Percentiles rank a stretch among this genome's conserved stretches.
These are phyloP conservation scores for Yamadazyma ubonensis DNA, from an alignment of 805 yeast species.

Conservation along the genomic window DNA sequence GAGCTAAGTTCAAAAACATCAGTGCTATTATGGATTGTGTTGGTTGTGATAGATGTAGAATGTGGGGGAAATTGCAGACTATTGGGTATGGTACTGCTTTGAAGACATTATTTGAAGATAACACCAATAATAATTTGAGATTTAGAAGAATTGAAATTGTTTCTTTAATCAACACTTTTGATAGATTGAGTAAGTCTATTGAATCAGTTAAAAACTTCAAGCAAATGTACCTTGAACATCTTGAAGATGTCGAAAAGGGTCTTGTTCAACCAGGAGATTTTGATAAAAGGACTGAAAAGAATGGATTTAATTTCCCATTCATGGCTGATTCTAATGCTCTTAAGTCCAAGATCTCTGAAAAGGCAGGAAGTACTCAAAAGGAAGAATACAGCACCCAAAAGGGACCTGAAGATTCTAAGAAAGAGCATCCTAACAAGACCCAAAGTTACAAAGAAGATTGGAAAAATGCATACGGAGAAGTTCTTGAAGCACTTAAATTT, in stretches of 20 bases:
- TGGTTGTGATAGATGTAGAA: constrained; percentile 94
- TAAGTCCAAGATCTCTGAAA: constrained; percentile 13
- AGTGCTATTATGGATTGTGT: constrained; percentile 97
- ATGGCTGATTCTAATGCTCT: constrained; percentile 9
- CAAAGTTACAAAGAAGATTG: constrained; percentile 33
- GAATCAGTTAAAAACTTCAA: constrained; percentile 73
- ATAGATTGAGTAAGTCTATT: constrained; percentile 83
- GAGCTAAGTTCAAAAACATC: constrained; percentile 82
- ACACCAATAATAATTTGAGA: constrained; percentile 50
- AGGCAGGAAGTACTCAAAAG: constrained; percentile 7
- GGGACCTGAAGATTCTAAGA: too few relatives aligned
- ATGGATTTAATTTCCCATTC: constrained; percentile 43
- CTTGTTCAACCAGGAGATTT: constrained; percentile 40
- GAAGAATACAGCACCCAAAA: constrained; percentile 11
- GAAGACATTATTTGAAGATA: constrained; percentile 80
- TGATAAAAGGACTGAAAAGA: constrained; percentile 27
- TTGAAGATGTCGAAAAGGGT: constrained; percentile 41
- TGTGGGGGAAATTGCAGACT: constrained; percentile 98
- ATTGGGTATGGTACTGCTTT: constrained; percentile 97
- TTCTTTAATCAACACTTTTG: constrained; percentile 89
- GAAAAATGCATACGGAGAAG: constrained; percentile 49
- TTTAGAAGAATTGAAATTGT: constrained; percentile 81
- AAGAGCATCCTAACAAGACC: constrained; percentile 13
- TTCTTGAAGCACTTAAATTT: constrained; percentile 61
- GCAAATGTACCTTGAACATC: constrained; percentile 45